Percentiles rank a stretch among this genome's conserved stretches.
Conservation (phyloP, 805 yeast genomes). For the Yamadazyma takamatsuzukensis region DNA sequence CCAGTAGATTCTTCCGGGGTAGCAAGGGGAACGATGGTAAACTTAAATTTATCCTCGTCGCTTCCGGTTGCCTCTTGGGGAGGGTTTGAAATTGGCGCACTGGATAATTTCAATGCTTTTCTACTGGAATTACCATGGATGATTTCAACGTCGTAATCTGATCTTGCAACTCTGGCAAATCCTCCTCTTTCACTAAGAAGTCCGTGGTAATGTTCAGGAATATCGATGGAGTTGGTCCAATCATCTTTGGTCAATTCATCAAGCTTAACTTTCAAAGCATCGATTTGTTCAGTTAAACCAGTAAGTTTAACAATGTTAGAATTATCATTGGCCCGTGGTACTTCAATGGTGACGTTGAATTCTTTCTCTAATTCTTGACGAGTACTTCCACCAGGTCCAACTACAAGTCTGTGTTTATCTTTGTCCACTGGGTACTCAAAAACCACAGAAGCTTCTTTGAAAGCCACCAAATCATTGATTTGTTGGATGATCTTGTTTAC, state of each 20-base stretch:
- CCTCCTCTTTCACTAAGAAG: conserved; percentile 68
- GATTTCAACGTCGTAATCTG: conserved; percentile 53
- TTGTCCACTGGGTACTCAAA: conserved; percentile 59
- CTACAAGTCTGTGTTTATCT: conserved; percentile 68
- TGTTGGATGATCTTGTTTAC: conserved; percentile 66
- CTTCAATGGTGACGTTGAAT: conserved; percentile 55
- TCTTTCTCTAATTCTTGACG: conserved; percentile 72
- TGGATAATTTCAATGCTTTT: conserved; percentile 49
- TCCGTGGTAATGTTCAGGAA: conserved; percentile 57
- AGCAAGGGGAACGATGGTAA: conserved; percentile 37
- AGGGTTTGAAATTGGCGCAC: conserved; percentile 40
- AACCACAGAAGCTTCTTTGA: conserved; percentile 55
- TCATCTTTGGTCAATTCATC: conserved; percentile 58
- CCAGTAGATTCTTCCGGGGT: conserved; percentile 19
- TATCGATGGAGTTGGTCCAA: conserved; percentile 49
- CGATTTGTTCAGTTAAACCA: conserved; percentile 68
- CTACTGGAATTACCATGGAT: conserved; percentile 51
- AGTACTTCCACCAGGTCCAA: conserved; percentile 78
- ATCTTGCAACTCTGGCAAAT: conserved; percentile 50
- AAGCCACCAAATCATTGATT: conserved; percentile 59
- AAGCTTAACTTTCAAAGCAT: conserved; percentile 59
- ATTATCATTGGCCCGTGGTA: conserved; percentile 59
- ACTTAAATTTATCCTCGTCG: conserved; percentile 36
- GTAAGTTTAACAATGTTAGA: conserved; percentile 51
- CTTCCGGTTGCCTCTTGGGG: conserved; percentile 45